Percentiles rank a stretch among this genome's conserved stretches.
These are phyloP conservation scores for Xylaria curta DNA, from an alignment of 495 filamentous ascomycete species.

Conservation along the genomic window DNA sequence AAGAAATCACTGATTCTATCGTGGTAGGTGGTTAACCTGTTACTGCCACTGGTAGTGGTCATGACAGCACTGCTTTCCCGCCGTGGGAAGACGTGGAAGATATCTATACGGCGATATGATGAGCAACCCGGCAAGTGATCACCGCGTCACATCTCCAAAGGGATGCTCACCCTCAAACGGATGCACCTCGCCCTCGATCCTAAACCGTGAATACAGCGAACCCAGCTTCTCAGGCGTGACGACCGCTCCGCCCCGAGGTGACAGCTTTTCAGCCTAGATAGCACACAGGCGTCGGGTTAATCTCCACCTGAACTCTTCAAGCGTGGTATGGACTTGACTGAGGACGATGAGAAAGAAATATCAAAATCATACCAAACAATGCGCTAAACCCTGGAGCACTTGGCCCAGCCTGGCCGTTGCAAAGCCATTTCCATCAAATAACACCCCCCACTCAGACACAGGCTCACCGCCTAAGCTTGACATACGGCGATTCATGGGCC, in stretches of 20 bases:
- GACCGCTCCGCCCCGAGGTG: constrained; percentile 60
- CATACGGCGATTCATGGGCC: constrained; percentile 21
- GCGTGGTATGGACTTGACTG: not conserved
- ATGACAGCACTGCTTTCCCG: constrained; percentile 26
- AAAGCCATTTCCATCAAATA: constrained; percentile 73
- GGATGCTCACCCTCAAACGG: constrained; percentile 44
- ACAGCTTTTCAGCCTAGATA: constrained; percentile 25
- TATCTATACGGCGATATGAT: constrained; percentile 41
- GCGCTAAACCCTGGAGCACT: constrained; percentile 77
- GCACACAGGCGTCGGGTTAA: constrained; percentile 31
- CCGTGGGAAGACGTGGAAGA: constrained; percentile 47
- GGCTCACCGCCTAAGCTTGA: constrained; percentile 16
- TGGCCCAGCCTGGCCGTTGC: constrained; percentile 72
- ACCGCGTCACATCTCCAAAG: not conserved
- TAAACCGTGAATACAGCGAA: constrained; percentile 73
- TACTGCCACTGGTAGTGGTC: constrained; percentile 30
- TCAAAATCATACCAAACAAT: constrained; percentile 69
- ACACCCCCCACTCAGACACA: constrained; percentile 69
- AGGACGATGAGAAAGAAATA: not conserved
- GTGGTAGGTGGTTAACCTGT: constrained; percentile 29
- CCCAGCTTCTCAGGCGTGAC: constrained; percentile 81
- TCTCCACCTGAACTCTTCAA: not conserved
- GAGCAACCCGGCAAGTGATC: not conserved
- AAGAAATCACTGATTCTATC: constrained; percentile 68
- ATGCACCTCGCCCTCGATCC: constrained; percentile 63